phyloP scores from a whole-genome alignment of 2,329 filamentous ascomycete species.

The Calycina marina region DNA sequence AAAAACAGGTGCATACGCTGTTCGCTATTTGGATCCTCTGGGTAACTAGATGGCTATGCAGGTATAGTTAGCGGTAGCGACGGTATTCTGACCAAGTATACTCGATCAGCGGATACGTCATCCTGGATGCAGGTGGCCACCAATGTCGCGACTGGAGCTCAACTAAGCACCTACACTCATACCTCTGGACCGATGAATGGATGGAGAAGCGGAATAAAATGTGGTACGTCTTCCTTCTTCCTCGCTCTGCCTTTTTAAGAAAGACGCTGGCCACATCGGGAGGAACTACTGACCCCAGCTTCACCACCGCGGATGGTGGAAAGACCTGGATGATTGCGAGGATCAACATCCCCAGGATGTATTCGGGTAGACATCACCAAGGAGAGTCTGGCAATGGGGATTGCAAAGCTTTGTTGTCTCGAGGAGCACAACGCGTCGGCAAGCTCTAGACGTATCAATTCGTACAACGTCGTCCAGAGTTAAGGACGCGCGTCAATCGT shows the following conservation, averaged over 20 bases:
- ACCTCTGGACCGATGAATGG: constrained; percentile 26
- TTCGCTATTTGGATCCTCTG: constrained; percentile 27
- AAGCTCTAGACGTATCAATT: too few species aligned
- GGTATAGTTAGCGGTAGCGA: constrained; percentile 17
- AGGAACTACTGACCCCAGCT: constrained; percentile 23
- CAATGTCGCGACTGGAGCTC: constrained; percentile 23
- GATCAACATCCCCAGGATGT: constrained; percentile 25
- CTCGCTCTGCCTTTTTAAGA: constrained; percentile 21
- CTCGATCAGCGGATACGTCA: constrained; percentile 10
- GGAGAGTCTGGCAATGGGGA: too few species aligned
- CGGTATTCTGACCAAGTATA: constrained; percentile 21
- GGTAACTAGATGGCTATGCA: constrained; percentile 23
- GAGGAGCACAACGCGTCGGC: too few species aligned
- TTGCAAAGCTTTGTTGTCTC: too few species aligned
- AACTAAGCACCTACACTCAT: constrained; percentile 23
- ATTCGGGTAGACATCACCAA: too few species aligned
- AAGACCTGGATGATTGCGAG: constrained; percentile 25
- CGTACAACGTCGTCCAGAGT: too few species aligned
- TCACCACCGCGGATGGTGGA: constrained; percentile 23
- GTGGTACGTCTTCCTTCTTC: constrained; percentile 25
- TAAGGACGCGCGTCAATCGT: too few species aligned
- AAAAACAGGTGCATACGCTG: constrained; percentile 29
- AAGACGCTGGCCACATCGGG: constrained; percentile 16
- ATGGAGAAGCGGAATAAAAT: constrained; percentile 28
- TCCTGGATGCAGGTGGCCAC: constrained; percentile 21